A percentile compares a stretch with the other conserved stretches of the same genome.
Conservation (phyloP, 2,329 filamentous ascomycete genomes). For the Chaetomium olivaceum region DNA sequence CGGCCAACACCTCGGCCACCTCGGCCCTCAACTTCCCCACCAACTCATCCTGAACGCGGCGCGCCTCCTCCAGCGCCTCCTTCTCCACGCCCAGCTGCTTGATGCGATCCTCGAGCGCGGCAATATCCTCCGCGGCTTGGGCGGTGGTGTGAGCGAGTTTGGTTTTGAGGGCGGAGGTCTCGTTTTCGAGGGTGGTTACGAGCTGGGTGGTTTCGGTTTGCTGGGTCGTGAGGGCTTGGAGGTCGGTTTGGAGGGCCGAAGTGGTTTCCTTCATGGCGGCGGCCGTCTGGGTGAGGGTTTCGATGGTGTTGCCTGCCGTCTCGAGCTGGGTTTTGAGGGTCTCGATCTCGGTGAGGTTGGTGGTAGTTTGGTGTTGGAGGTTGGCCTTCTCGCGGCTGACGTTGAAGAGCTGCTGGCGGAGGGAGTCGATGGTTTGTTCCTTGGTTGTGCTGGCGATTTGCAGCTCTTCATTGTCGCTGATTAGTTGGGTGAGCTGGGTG, state of each 20-base stretch:
- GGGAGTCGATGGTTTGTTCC: background rate
- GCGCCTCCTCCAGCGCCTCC: background rate
- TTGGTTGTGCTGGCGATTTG: background rate
- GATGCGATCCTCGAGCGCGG: background rate
- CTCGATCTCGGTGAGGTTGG: background rate
- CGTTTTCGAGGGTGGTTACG: background rate
- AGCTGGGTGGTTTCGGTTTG: background rate
- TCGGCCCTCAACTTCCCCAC: background rate
- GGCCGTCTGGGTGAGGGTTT: background rate
- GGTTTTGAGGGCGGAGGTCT: background rate
- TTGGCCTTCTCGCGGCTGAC: background rate
- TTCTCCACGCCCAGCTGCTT: background rate
- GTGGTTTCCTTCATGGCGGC: background rate
- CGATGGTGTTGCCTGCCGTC: background rate
- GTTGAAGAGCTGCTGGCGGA: background rate
- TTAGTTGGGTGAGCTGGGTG: background rate
- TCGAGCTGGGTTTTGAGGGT: conserved; percentile 1
- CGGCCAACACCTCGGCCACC: background rate
- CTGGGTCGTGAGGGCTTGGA: background rate
- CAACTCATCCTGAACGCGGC: background rate
- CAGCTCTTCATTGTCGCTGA: background rate
- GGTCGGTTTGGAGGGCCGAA: background rate
- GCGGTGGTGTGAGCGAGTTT: background rate
- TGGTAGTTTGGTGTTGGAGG: background rate
- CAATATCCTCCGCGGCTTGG: background rate